These are phyloP conservation scores for Laetiporus sulphureus DNA, from an alignment of 1,284 basidiomycete genomes.

Conservation along the genomic window DNA sequence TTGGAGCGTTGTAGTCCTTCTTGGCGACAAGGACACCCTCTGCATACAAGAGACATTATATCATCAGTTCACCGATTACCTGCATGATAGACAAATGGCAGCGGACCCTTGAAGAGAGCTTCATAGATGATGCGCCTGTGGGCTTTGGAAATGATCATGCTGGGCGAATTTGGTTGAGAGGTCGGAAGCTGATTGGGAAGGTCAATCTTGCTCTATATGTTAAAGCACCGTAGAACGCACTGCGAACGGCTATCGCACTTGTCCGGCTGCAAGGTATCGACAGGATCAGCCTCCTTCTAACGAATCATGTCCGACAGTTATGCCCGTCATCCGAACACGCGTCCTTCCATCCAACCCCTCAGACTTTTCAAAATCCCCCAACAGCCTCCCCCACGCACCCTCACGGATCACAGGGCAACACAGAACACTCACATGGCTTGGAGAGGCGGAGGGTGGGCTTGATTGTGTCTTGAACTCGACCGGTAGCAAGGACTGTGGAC, in stretches of 20 bases:
- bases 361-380: constrained; percentile 8
- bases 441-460: constrained; percentile 22
- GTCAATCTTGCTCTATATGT: not conserved
- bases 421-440: constrained; percentile 26
- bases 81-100: not conserved
- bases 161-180: constrained; percentile 40
- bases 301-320: constrained; percentile 4
- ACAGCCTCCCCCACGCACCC: constrained; percentile 6
- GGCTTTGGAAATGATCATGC: constrained; percentile 83
- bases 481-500: constrained; percentile 19
- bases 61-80: constrained; percentile 1
- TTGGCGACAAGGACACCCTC: constrained; percentile 99
- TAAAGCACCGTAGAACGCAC: constrained; percentile 24
- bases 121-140: constrained; percentile 89
- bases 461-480: constrained; percentile 29
- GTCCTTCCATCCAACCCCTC: constrained; percentile 24
- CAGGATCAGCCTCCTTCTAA: constrained; percentile 18
- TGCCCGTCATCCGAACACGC: constrained; percentile 21
- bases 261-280: constrained; percentile 22
- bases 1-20: constrained; percentile 97
- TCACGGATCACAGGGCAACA: constrained; percentile 6
- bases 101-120: constrained; percentile 94
- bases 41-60: constrained; percentile 23
- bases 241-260: constrained; percentile 29
- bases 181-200: constrained; percentile 33